Base-by-base conservation (phyloP, 805 yeast genomes). In the Wickerhamiella australiensis region DNA sequence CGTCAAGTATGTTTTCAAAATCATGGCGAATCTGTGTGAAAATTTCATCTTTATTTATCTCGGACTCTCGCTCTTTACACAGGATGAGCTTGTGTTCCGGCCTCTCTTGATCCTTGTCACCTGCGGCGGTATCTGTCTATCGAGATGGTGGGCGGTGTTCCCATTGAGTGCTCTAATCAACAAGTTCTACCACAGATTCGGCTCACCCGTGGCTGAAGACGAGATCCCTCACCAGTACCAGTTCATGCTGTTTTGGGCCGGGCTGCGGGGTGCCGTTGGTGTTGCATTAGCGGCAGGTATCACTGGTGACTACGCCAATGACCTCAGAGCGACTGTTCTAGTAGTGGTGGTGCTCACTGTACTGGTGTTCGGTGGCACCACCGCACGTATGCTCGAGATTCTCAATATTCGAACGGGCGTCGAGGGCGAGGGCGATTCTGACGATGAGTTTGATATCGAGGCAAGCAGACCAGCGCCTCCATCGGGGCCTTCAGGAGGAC, bases 161-260 rank as follows among this genome's bases (percentile, higher is more conserved):
- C 98, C 99, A 29, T 68, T 92, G 12, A 86, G 96, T 1, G 72
- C 79, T 54, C 68, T 90, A 44, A 76, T 92, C 60, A 92, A 92
- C 66, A 83, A 86, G 76, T 73, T 85, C 50, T 74, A 78, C 56
- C 49, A 37, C 29, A 43, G 49, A 37, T 36, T 46, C 18, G 43
- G 49, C 23, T 26, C 49, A 18, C 47, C 47, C 2, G n/a, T 27
- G 2, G 73, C 81, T 44, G 82, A 84, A 1, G 96, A 87, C 59
- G 97, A 90, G 67, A 87, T 92, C 54, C 92, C 95, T 22, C 90
- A 85, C 59, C 85, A 82, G 53, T 92, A 92, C 65, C 98, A 92
- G 68, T 86, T 87, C 85, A 92, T 92, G 98, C 86, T 90, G 46
- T 92, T 92, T 65, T 92, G 99, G 99, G 98, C 98, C 2, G 99